These are phyloP conservation scores for Starmerella potacharoeniae DNA, from an alignment of 805 yeast species.

Conservation along the genomic window DNA sequence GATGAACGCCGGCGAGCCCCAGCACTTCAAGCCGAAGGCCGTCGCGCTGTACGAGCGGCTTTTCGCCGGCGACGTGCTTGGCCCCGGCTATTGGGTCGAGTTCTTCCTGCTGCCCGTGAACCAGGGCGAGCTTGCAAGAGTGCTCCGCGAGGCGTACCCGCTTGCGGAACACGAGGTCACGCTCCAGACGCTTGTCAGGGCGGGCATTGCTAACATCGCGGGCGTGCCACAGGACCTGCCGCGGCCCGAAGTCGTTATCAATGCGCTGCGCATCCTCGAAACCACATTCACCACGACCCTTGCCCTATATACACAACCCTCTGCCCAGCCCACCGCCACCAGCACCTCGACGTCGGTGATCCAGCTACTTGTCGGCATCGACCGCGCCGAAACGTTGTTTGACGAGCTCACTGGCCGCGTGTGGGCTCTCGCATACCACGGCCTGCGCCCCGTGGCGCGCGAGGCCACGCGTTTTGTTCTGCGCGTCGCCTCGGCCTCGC, in stretches of 20 bases:
- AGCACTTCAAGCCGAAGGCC: conserved; percentile 27
- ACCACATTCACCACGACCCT: conserved; percentile 10
- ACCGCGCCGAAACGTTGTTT: conserved; percentile 26
- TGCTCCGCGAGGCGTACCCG: conserved; percentile 16
- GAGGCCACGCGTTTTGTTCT: conserved; percentile 17
- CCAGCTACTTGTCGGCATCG: conserved; percentile 29
- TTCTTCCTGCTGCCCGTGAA: conserved; percentile 26
- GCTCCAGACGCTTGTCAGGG: conserved; percentile 21
- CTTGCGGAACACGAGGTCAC: conserved; percentile 21
- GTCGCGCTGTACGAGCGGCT: conserved; percentile 27
- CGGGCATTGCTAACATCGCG: conserved; percentile 22
- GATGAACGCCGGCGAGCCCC: conserved; percentile 23
- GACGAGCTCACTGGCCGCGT: conserved; percentile 25
- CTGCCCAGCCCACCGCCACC: conserved; percentile 4
- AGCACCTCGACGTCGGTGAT: conserved; percentile 3
- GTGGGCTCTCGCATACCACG: conserved; percentile 22
- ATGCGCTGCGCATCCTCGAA: conserved; percentile 11
- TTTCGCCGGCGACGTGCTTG: conserved; percentile 18
- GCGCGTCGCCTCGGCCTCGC: conserved; percentile 21
- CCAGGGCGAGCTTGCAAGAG: conserved; percentile 16
- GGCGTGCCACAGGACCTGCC: not conserved
- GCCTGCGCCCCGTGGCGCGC: conserved; percentile 9
- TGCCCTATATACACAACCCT: conserved; percentile 1
- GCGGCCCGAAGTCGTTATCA: conserved; percentile 6
- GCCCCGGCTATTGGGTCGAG: conserved; percentile 30